Evolutionary conservation across 2,329 filamentous ascomycete genomes (phyloP), one percentile per base, ranked within the genome.

Genomic region (Fusarium neocosmosporiellum): DNA sequence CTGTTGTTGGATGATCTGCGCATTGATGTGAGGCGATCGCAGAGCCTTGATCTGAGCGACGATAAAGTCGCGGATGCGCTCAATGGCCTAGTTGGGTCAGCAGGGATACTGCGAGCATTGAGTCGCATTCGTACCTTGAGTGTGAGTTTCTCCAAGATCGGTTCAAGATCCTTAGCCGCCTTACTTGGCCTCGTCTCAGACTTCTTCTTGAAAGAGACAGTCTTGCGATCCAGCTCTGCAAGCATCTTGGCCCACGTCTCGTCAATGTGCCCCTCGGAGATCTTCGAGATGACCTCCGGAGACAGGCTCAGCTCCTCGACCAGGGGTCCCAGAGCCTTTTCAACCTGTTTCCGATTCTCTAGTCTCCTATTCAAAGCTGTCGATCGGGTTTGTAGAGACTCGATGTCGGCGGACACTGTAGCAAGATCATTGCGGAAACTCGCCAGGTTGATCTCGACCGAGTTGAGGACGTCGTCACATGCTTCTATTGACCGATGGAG

Each of bases 1-100:
- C 79, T 97, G 94, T 78, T 98, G 95, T 80, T 99, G 96, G 57
- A 99, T 95, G 65, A 98, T 93, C 80, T 99, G 96, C 4, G 96
- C 95, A 81, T 99, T 98, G 81, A 98, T 98, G 78, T 96, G 96
- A 16, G 96, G 96, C 29, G 96, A 98, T 65, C 96, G 91, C 60
- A 99, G 86, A 6, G 95, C 94, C 82, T 98, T 98, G 80, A 99
- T 96, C 81, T 98, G 96, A 18, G 94, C 90, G 14, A 99, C 96
- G 39, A 99, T 88, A 78, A 97, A 97, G 81, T 99, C 96, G 66
- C 97, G 90, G 81, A 98, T 97, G 65, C 96, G 91, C 82, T 98
- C 95, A 31, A 97, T 87, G n/a, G 95, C 96, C 91, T 93, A 55
- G 31, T 16, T 18, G 14, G 36, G 69, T 70, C 48, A 75, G 66